A percentile compares a stretch with the other conserved stretches of the same genome.
These are phyloP conservation scores for Boeremia lycopersici DNA, from an alignment of 2,329 filamentous ascomycete species.

Conservation along the genomic window DNA sequence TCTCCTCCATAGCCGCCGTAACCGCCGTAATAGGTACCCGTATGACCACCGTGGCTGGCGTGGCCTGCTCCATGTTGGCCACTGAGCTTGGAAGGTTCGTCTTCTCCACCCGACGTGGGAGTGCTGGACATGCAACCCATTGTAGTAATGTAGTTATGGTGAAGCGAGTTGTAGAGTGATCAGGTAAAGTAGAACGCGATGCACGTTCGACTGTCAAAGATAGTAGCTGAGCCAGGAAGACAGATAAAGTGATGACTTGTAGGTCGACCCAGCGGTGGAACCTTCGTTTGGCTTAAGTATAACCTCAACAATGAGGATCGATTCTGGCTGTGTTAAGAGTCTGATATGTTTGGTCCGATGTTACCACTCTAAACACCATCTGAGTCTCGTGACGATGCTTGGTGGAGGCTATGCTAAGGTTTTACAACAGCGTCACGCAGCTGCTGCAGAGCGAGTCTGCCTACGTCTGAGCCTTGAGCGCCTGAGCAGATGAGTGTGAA, in stretches of 20 bases:
- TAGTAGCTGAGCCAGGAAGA: not conserved
- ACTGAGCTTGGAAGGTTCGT: constrained; percentile 4
- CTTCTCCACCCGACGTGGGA: constrained; percentile 2
- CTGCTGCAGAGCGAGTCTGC: constrained; percentile 1
- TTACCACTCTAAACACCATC: not conserved
- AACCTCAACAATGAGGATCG: not conserved
- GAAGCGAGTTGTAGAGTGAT: not conserved
- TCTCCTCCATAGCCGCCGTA: not conserved
- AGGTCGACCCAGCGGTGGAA: not conserved
- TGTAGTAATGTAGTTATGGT: not conserved
- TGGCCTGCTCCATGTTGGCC: constrained; percentile 5
- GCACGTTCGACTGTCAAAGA: not conserved
- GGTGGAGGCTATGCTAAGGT: constrained; percentile 12
- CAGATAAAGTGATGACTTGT: not conserved
- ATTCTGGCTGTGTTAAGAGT: not conserved
- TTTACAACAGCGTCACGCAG: not conserved
- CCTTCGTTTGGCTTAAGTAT: not conserved
- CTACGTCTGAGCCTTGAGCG: constrained; percentile 4
- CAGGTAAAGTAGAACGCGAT: not conserved
- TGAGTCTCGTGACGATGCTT: not conserved
- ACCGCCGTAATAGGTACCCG: not conserved
- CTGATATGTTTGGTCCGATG: not conserved
- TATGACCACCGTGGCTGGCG: not conserved
- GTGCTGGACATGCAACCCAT: constrained; percentile 13
- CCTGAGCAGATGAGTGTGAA: not conserved